Evolutionary conservation across 202 grass and related monocot species (phyloP).

Genomic region (Eragrostis tef): DNA sequence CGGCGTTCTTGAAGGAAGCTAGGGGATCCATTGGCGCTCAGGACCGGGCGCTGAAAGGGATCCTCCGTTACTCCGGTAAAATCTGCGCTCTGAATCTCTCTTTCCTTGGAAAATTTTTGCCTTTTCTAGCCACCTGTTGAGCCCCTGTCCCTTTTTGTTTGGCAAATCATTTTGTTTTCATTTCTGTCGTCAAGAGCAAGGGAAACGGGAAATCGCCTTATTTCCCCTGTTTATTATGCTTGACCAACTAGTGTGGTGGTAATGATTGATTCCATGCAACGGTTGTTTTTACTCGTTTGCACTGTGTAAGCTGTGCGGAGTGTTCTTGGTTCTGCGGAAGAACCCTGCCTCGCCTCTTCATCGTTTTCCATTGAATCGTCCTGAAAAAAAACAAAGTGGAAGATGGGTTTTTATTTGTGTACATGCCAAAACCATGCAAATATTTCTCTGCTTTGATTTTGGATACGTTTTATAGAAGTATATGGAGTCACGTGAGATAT

Average conservation of each 20-base stretch:
- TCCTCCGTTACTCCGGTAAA: constrained; percentile 1
- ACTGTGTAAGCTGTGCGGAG: neutral
- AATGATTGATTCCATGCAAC: neutral
- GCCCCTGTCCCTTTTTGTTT: neutral
- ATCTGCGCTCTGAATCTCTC: neutral
- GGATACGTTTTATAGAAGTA: neutral
- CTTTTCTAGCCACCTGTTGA: too few relatives aligned
- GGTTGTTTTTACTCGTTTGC: neutral
- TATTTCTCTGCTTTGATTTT: neutral
- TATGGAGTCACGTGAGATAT: neutral
- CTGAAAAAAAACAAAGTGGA: neutral
- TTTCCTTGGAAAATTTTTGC: neutral
- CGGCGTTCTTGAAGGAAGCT: neutral
- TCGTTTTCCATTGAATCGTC: neutral
- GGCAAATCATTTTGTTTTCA: neutral
- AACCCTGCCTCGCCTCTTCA: too few relatives aligned
- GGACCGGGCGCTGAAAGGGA: neutral
- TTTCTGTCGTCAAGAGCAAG: neutral
- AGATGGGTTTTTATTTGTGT: neutral
- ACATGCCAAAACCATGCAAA: neutral
- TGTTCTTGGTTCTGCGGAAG: too few relatives aligned
- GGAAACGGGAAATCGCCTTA: too few relatives aligned
- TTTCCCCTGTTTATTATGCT: too few relatives aligned
- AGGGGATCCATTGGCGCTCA: constrained; percentile 23
- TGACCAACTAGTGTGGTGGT: too few relatives aligned